These are phyloP conservation scores for Saccharomyces pastorianus DNA, from an alignment of 1,139 yeast species.

Conservation along the genomic window DNA sequence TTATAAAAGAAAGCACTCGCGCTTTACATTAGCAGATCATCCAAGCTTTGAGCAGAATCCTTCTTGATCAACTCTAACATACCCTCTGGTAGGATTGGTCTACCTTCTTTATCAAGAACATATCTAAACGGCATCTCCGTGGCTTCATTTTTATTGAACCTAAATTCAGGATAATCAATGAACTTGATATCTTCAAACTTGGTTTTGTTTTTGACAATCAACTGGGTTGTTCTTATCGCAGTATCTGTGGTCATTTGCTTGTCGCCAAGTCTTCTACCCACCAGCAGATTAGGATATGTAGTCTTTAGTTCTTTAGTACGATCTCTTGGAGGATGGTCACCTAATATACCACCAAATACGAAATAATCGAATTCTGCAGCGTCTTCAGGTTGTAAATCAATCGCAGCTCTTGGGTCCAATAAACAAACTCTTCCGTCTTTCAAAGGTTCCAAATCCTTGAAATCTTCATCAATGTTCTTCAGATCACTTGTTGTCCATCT, in stretches of 20 bases:
- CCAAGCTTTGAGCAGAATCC: slow-evolving; percentile 74
- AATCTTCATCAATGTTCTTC: slow-evolving; percentile 35
- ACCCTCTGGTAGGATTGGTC: slow-evolving; percentile 84
- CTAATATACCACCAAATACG: slow-evolving; percentile 92
- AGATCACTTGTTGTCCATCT: slow-evolving; percentile 80
- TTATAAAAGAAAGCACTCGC: neutral
- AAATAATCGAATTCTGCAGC: slow-evolving; percentile 64
- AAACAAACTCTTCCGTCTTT: slow-evolving; percentile 55
- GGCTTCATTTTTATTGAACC: slow-evolving; percentile 79
- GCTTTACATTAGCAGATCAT: slow-evolving; percentile 32
- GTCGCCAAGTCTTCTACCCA: slow-evolving; percentile 76
- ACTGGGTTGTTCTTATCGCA: slow-evolving; percentile 83
- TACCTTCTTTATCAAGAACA: slow-evolving; percentile 45
- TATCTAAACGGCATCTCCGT: slow-evolving; percentile 98
- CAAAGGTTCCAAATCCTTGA: slow-evolving; percentile 25
- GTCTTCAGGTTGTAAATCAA: slow-evolving; percentile 68
- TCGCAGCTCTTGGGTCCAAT: slow-evolving; percentile 78
- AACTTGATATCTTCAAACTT: slow-evolving; percentile 66
- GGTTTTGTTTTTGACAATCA: slow-evolving; percentile 51
- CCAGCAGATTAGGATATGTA: slow-evolving; percentile 58
- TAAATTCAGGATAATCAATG: slow-evolving; percentile 88
- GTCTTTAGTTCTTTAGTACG: slow-evolving; percentile 80
- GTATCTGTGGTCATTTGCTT: slow-evolving; percentile 97
- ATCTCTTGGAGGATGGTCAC: slow-evolving; percentile 94
- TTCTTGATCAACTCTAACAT: slow-evolving; percentile 79